These are phyloP conservation scores for Zychaea mexicana DNA, from an alignment of 371 early-diverging fungal species.

Conservation along the genomic window DNA sequence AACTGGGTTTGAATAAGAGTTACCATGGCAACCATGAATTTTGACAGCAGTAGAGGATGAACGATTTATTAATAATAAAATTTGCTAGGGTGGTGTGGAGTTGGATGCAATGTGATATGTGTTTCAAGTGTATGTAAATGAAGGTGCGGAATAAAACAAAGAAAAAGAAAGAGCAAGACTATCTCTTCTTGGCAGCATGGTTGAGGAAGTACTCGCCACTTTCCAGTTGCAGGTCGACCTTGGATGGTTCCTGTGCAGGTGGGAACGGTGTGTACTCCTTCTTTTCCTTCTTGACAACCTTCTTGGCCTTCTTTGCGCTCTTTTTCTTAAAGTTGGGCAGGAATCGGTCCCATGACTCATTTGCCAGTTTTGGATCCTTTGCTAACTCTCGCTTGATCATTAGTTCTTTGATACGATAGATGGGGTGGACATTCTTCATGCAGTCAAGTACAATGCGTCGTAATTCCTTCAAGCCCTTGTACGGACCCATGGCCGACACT, in stretches of 20 bases:
- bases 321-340: constrained; percentile 91
- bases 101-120: too few relatives aligned
- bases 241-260: constrained; percentile 76
- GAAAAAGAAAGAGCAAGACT: neutral
- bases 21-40: too few relatives aligned
- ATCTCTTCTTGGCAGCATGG: constrained; percentile 10
- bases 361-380: constrained; percentile 93
- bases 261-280: constrained; percentile 28
- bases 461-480: constrained; percentile 90
- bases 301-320: constrained; percentile 26
- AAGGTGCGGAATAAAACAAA: too few relatives aligned
- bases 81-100: too few relatives aligned
- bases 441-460: constrained; percentile 94
- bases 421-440: constrained; percentile 99
- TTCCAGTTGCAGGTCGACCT: constrained; percentile 93
- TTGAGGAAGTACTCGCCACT: constrained; percentile 95
- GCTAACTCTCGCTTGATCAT: constrained; percentile 99
- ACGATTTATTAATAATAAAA: too few relatives aligned
- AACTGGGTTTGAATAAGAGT: too few relatives aligned
- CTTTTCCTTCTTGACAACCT: constrained; percentile 19
- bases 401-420: constrained; percentile 99
- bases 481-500: constrained; percentile 94
- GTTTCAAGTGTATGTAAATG: too few relatives aligned
- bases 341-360: constrained; percentile 99
- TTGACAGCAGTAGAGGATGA: too few relatives aligned